A percentile compares a stretch with the other conserved stretches of the same genome.
Conservation (phyloP, 192 early-diverging fungal species). For the Entomortierella beljakovae region DNA sequence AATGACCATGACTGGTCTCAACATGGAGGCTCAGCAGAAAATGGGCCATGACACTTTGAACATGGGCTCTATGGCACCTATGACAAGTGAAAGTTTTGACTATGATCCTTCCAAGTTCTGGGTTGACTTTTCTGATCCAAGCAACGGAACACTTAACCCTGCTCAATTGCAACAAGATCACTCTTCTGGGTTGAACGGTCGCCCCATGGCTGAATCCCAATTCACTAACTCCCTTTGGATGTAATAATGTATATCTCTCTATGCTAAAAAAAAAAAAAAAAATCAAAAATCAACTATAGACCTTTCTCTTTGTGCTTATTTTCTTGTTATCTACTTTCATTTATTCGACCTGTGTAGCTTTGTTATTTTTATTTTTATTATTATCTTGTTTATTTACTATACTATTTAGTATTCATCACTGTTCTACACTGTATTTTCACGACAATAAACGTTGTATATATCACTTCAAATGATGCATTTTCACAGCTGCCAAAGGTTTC, state of each 20-base stretch:
- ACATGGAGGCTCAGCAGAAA: constrained; percentile 42
- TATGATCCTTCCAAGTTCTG: constrained; percentile 52
- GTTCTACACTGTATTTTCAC: too few species aligned
- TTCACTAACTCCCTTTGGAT: constrained; percentile 26
- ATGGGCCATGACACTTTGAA: constrained; percentile 32
- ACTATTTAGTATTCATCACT: too few species aligned
- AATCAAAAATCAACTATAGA: not conserved
- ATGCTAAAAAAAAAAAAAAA: too few species aligned
- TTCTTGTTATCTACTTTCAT: not conserved
- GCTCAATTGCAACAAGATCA: constrained; percentile 34
- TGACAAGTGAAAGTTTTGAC: constrained; percentile 9
- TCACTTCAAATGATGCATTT: too few species aligned
- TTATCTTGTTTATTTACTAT: too few species aligned
- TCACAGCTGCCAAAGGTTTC: too few species aligned
- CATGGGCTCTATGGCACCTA: constrained; percentile 11
- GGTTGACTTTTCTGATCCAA: constrained; percentile 40
- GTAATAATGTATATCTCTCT: constrained; percentile 5
- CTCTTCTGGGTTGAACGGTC: not conserved
- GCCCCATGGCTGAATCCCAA: constrained; percentile 15
- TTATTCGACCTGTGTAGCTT: not conserved
- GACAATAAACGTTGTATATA: too few species aligned
- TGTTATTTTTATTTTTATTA: not conserved
- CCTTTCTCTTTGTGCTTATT: not conserved
- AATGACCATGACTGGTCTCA: constrained; percentile 45
- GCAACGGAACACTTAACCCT: constrained; percentile 29